Evolutionary conservation across 1,139 yeast species (phyloP).

Genomic region (Arxiozyma bovina): DNA sequence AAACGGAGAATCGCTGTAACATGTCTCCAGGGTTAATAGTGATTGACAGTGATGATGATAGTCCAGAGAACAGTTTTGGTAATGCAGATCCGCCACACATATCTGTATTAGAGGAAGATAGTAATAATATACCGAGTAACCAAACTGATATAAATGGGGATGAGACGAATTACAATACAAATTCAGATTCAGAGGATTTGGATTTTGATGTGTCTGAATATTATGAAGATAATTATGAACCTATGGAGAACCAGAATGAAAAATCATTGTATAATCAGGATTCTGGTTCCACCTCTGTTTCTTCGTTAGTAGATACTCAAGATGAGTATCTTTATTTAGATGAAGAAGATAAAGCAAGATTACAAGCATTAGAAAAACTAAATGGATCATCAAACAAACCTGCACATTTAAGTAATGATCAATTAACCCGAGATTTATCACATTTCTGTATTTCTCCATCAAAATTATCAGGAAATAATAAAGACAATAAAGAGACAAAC

Average conservation of each 20-base stretch:
- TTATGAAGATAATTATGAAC: conserved; percentile 3
- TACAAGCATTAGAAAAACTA: conserved; percentile 5
- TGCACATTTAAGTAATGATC: neutral
- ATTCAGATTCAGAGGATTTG: neutral
- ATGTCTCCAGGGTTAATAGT: neutral
- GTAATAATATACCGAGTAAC: neutral
- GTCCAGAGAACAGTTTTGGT: neutral
- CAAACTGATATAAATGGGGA: neutral
- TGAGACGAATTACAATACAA: neutral
- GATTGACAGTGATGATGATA: neutral
- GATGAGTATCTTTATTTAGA: conserved; percentile 1
- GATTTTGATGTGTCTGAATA: conserved; percentile 7
- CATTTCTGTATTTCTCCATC: neutral
- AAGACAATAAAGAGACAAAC: neutral
- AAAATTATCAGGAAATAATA: neutral
- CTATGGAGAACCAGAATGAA: neutral
- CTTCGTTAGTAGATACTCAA: neutral
- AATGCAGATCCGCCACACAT: neutral
- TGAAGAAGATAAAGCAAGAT: conserved; percentile 5
- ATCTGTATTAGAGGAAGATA: neutral
- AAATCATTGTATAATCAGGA: neutral
- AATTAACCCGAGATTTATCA: neutral
- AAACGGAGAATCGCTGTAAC: neutral
- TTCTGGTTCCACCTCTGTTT: neutral
- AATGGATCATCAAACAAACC: conserved; percentile 1